Base-by-base conservation (phyloP, 352 stramenopile genomes). In the Thalassiosira hispida region DNA sequence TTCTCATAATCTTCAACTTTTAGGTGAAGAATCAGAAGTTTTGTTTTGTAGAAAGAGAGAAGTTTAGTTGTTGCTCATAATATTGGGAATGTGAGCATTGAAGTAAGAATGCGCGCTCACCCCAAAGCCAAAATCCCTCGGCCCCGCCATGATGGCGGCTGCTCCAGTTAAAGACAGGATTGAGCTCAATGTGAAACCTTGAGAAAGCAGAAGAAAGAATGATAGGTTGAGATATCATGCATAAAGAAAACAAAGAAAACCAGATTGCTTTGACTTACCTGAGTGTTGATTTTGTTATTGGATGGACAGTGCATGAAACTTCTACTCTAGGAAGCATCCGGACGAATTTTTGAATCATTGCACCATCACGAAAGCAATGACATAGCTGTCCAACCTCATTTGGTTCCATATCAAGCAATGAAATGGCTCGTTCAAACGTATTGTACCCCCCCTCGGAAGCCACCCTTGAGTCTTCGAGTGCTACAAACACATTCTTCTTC, bases 71-170 rank as follows among this genome's bases (percentile, higher is more conserved):
- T n/a, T n/a, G n/a, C n/a, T n/a, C n/a, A n/a, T n/a, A n/a, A n/a
- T n/a, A n/a, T n/a, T n/a, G n/a, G n/a, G n/a, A n/a, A n/a, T n/a
- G n/a, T n/a, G n/a, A n/a, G n/a, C n/a, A n/a, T n/a, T n/a, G n/a
- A n/a, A n/a, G n/a, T n/a, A n/a, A n/a, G n/a, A n/a, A n/a, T n/a
- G n/a, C n/a, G n/a, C n/a, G n/a, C n/a, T n/a, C n/a, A n/a, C n/a
- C 94, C 97, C 97, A 99, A 11, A 99, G 82, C 96, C 96, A 99
- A 38, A 97, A 99, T 14, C 86, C 84, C 70, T 97, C 89, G 0
- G 90, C 86, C 9, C 86, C 87, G 23, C 95, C 95, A 78, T 98
- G 94, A 77, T 91, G 93, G 56, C 90, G 84, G 56, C 90, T 83
- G 33, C 86, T 83, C 95, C 95, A 98, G 20, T 93, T 87, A 81